Evolutionary conservation across 1,139 yeast species (phyloP), one percentile per base, ranked within the genome.

Genomic region (Yamadazyma sp.): DNA sequence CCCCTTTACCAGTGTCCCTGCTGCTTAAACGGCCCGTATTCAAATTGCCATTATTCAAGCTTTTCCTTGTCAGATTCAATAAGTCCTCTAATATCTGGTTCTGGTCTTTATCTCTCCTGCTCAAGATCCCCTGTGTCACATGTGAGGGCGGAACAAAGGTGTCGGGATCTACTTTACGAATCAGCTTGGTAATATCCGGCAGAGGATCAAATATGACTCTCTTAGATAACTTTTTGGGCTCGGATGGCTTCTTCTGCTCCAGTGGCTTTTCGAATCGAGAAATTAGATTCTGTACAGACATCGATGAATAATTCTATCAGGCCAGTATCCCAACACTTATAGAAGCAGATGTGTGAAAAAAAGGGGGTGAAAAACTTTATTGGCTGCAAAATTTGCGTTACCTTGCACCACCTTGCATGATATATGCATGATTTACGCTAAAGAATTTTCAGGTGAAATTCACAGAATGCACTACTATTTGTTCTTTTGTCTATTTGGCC

Each of bases 251-350:
- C 3, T n/a, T 9, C 8, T 11, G 12, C 6, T 10, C 30, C 3
- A 11, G 13, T 10, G 30, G 21, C 11, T 15, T 10, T 7, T 36
- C 39, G 11, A 36, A 36, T 22, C 35, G 20, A 3, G 39, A 36
- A 10, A 36, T 36, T 22, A 36, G 22, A 12, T 33, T 30, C 14
- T 32, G 35, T 4, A 36, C 39, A 12, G 35, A 26, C 17, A 27
- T 14, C 28, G n/a, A n/a, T n/a, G n/a, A n/a, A n/a, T n/a, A n/a
- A n/a, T n/a, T n/a, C n/a, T n/a, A n/a, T n/a, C n/a, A n/a, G n/a
- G n/a, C n/a, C n/a, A n/a, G n/a, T n/a, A n/a, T n/a, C n/a, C n/a
- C n/a, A n/a, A n/a, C n/a, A n/a, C n/a, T n/a, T n/a, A n/a, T n/a
- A n/a, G n/a, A n/a, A 23, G n/a, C 25, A 7, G 25, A 12, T 6